Evolutionary conservation across 169 alveolate species (phyloP).

Genomic region (Eimeria falciformis): DNA sequence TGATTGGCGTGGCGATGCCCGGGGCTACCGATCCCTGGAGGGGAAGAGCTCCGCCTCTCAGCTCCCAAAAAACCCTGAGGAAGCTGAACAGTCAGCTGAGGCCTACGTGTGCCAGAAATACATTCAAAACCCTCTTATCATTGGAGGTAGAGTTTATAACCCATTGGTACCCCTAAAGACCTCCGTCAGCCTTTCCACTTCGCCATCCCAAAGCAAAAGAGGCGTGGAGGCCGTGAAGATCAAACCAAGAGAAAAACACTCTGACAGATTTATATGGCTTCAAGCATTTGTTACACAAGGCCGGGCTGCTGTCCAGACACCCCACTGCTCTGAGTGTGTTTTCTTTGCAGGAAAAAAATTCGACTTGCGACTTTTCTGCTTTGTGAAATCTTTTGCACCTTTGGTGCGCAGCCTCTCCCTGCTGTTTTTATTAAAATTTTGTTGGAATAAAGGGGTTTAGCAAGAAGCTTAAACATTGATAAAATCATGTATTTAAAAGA

Average conservation of each 20-base stretch:
- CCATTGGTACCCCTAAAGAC: too few species aligned
- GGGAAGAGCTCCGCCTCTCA: neutral
- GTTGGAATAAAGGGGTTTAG: too few species aligned
- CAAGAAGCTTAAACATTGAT: too few species aligned
- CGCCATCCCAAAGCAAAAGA: too few species aligned
- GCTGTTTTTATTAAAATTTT: too few species aligned
- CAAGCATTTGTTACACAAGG: too few species aligned
- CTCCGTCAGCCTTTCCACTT: too few species aligned
- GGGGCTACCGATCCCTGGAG: neutral
- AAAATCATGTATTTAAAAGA: too few species aligned
- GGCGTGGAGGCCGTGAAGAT: too few species aligned
- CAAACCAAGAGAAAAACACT: too few species aligned
- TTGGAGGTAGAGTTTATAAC: slow-evolving; percentile 88
- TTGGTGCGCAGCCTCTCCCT: slow-evolving; percentile 65
- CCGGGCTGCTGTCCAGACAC: too few species aligned
- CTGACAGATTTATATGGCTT: too few species aligned
- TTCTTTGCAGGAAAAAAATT: slow-evolving; percentile 95
- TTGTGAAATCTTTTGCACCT: slow-evolving; percentile 93
- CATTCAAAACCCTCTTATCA: slow-evolving; percentile 94
- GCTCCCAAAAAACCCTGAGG: neutral
- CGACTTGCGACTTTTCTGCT: slow-evolving; percentile 95
- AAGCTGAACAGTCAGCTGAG: slow-evolving; percentile 82
- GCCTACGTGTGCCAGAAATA: slow-evolving; percentile 94
- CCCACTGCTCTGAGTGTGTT: neutral
- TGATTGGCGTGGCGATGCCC: slow-evolving; percentile 34